Evolutionary conservation across 1,284 basidiomycete genomes (phyloP).

Genomic region (Ustilago vetiveriae): DNA sequence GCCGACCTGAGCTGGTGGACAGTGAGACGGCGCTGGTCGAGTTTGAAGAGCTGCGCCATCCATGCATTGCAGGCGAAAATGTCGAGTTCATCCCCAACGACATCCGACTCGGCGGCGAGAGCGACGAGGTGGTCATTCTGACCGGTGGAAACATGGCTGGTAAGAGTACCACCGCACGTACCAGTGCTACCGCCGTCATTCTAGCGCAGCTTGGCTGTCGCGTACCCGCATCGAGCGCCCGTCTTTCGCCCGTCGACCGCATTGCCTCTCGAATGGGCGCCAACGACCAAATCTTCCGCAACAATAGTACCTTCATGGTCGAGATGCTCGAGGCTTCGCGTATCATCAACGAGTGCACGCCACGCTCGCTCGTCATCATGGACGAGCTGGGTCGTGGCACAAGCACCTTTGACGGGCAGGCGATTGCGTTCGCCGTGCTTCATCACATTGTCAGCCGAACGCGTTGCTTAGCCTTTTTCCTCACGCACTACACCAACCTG

Average conservation of each 20-base stretch:
- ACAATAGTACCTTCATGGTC: slow-evolving; percentile 67
- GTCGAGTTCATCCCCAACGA: slow-evolving; percentile 93
- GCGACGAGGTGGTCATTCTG: slow-evolving; percentile 82
- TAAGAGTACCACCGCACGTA: slow-evolving; percentile 76
- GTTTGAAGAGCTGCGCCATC: slow-evolving; percentile 85
- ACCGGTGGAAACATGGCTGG: slow-evolving; percentile 91
- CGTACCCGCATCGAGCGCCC: slow-evolving; percentile 85
- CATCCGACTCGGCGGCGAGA: slow-evolving; percentile 82
- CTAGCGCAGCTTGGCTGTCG: slow-evolving; percentile 98
- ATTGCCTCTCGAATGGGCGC: slow-evolving; percentile 99
- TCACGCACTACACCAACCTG: slow-evolving; percentile 64
- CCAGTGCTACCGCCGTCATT: slow-evolving; percentile 95
- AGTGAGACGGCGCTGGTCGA: slow-evolving; percentile 80
- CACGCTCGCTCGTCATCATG: slow-evolving; percentile 66
- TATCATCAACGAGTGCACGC: slow-evolving; percentile 65
- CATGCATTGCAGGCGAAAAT: slow-evolving; percentile 69
- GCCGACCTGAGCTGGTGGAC: slow-evolving; percentile 87
- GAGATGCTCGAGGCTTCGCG: slow-evolving; percentile 66
- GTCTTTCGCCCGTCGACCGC: slow-evolving; percentile 86
- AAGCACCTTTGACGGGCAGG: slow-evolving; percentile 66
- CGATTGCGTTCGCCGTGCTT: slow-evolving; percentile 65
- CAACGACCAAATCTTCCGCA: slow-evolving; percentile 66
- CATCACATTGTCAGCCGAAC: slow-evolving; percentile 63
- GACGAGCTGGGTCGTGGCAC: slow-evolving; percentile 68
- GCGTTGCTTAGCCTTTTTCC: slow-evolving; percentile 65